phyloP scores from a whole-genome alignment of 2,329 filamentous ascomycete genomes.

The Nemania serpens region DNA sequence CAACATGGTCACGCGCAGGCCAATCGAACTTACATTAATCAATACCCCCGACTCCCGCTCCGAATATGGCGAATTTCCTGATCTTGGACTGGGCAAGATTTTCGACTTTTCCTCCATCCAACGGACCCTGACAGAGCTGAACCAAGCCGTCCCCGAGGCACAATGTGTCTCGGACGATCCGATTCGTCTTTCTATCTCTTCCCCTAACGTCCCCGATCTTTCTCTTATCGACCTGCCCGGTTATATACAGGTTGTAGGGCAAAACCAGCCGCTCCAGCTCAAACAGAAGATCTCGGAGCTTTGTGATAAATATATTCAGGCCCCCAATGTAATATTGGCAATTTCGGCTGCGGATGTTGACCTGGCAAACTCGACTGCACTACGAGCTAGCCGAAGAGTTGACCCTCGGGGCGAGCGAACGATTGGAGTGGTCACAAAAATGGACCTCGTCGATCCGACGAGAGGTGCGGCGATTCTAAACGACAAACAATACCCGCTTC shows the following conservation, averaged over 20 bases:
- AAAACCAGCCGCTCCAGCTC: slow-evolving; percentile 86
- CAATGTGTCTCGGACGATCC: slow-evolving; percentile 97
- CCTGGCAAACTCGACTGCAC: slow-evolving; percentile 90
- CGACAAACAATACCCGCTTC: slow-evolving; percentile 90
- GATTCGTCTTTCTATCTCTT: slow-evolving; percentile 94
- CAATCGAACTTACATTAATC: slow-evolving; percentile 93
- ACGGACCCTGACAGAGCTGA: slow-evolving; percentile 90
- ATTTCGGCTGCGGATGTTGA: slow-evolving; percentile 98
- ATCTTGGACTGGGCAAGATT: slow-evolving; percentile 85
- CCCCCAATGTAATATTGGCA: slow-evolving; percentile 93
- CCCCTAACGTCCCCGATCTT: slow-evolving; percentile 90
- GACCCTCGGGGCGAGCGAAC: slow-evolving; percentile 94
- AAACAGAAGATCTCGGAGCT: slow-evolving; percentile 96
- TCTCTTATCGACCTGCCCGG: slow-evolving; percentile 95
- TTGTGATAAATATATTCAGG: slow-evolving; percentile 97
- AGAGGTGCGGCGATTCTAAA: slow-evolving; percentile 79
- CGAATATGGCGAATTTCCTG: slow-evolving; percentile 96
- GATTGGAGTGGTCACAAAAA: slow-evolving; percentile 98
- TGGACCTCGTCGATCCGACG: slow-evolving; percentile 89
- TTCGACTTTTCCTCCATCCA: slow-evolving; percentile 93
- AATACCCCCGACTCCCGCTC: slow-evolving; percentile 86
- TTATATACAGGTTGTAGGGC: slow-evolving; percentile 93
- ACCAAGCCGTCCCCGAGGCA: slow-evolving; percentile 85
- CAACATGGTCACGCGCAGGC: slow-evolving; percentile 96
- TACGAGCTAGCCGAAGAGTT: slow-evolving; percentile 86